A percentile compares a stretch with the other conserved stretches of the same genome.
These are phyloP conservation scores for Vinca major DNA, from an alignment of 305 asterid species.

Conservation along the genomic window DNA sequence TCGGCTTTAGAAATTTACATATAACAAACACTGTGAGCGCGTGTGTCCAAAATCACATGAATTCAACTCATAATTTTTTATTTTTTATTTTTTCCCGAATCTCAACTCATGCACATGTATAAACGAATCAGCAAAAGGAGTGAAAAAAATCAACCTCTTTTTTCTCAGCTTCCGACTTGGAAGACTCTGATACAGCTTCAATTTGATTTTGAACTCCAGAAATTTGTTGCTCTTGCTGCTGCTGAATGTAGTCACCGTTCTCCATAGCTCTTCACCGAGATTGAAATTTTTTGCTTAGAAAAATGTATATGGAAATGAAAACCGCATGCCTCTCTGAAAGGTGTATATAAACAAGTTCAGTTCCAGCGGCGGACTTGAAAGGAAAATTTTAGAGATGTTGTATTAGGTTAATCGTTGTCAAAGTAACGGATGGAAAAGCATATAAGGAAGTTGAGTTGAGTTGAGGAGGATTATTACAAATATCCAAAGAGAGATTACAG, in stretches of 20 bases:
- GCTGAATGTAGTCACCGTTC: slow-evolving; percentile 9
- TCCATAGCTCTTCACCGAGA: slow-evolving; percentile 16
- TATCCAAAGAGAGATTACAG: not conserved
- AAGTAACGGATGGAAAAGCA: not conserved
- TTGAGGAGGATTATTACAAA: not conserved
- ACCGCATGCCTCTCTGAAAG: not conserved
- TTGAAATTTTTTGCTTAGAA: not conserved
- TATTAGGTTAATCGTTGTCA: not conserved
- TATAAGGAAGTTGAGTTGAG: too few relatives aligned
- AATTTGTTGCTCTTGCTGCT: slow-evolving; percentile 16
- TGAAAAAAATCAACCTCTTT: not conserved
- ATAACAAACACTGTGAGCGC: too few relatives aligned
- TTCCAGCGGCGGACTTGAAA: slow-evolving; percentile 1
- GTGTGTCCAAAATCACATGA: too few relatives aligned
- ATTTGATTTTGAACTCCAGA: slow-evolving; percentile 19
- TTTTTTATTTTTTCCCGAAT: too few relatives aligned
- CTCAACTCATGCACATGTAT: too few relatives aligned
- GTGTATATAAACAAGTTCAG: not conserved
- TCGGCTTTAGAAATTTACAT: too few relatives aligned
- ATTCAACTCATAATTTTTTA: too few relatives aligned
- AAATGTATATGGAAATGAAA: not conserved
- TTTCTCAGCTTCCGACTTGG: slow-evolving; percentile 1
- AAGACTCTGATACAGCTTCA: slow-evolving; percentile 24
- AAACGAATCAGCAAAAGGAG: not conserved
- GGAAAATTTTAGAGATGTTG: not conserved